phyloP scores from a whole-genome alignment of 176 grass and related monocot species.

The Tillandsia leiboldiana region DNA sequence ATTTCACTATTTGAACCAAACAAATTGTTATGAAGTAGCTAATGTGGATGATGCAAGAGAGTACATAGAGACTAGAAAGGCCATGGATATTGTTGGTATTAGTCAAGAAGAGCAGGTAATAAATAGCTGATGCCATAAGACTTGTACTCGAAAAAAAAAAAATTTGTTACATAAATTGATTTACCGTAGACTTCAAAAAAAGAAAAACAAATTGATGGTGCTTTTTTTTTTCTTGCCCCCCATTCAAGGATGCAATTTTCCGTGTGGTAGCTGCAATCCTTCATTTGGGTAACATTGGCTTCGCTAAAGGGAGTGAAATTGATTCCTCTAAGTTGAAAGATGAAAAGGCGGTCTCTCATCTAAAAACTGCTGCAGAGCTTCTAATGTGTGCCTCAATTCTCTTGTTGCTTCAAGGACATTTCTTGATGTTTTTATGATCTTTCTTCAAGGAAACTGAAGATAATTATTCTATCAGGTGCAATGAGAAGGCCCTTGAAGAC shows the following conservation, averaged over 20 bases:
- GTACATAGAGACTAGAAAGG: constrained; percentile 82
- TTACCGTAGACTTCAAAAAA: neutral
- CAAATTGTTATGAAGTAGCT: constrained; percentile 74
- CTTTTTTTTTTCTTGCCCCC: constrained; percentile 13
- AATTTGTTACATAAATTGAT: neutral
- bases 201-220: neutral
- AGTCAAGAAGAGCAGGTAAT: constrained; percentile 83
- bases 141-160: neutral
- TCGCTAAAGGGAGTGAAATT: constrained; percentile 72
- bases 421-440: neutral
- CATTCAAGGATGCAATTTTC: constrained; percentile 77
- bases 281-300: constrained; percentile 83
- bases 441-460: constrained; percentile 19
- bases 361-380: constrained; percentile 75
- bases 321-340: constrained; percentile 77
- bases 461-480: constrained; percentile 45
- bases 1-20: constrained; percentile 93
- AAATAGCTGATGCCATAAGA: neutral
- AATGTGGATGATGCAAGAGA: constrained; percentile 90
- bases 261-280: constrained; percentile 81
- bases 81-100: constrained; percentile 94
- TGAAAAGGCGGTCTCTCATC: constrained; percentile 59
- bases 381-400: constrained; percentile 41
- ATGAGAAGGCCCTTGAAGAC: constrained; percentile 60
- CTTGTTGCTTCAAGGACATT: constrained; percentile 8